Percentiles rank a stretch among this genome's conserved stretches.
Conservation (phyloP, 192 early-diverging fungal species). For the Irineochytrium annulatum region DNA sequence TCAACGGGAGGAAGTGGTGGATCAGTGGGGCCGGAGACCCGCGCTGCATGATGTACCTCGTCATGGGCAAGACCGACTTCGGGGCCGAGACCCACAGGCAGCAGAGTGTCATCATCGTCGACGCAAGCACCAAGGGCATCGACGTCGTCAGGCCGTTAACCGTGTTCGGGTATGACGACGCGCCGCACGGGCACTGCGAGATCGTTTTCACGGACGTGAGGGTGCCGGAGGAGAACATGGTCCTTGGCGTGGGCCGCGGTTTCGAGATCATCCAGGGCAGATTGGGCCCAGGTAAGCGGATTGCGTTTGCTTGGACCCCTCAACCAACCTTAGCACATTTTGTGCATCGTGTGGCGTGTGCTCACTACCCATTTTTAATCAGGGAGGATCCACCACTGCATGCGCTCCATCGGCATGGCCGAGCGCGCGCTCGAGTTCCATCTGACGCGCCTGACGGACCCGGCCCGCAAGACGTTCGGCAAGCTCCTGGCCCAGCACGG, state of each 20-base stretch:
- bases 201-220: constrained; percentile 85
- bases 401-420: constrained; percentile 90
- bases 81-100: constrained; percentile 70
- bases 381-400: constrained; percentile 98
- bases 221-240: constrained; percentile 81
- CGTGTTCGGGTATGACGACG: constrained; percentile 95
- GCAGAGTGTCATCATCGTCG: constrained; percentile 88
- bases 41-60: constrained; percentile 81
- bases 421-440: constrained; percentile 88
- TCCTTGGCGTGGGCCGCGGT: constrained; percentile 94
- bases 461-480: constrained; percentile 80
- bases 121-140: constrained; percentile 77
- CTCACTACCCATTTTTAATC: neutral
- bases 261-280: constrained; percentile 98
- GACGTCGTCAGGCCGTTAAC: constrained; percentile 77
- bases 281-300: constrained; percentile 72
- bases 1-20: constrained; percentile 89
- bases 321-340: neutral
- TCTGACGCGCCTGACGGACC: constrained; percentile 74
- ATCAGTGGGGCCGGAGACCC: constrained; percentile 95
- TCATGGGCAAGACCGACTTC: constrained; percentile 86
- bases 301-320: neutral
- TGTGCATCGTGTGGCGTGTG: neutral
- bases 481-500: constrained; percentile 80
- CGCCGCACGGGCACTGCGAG: constrained; percentile 95